Evolutionary conservation across 257 asterid genomes (phyloP).

Genomic region (Solanum chilense): DNA sequence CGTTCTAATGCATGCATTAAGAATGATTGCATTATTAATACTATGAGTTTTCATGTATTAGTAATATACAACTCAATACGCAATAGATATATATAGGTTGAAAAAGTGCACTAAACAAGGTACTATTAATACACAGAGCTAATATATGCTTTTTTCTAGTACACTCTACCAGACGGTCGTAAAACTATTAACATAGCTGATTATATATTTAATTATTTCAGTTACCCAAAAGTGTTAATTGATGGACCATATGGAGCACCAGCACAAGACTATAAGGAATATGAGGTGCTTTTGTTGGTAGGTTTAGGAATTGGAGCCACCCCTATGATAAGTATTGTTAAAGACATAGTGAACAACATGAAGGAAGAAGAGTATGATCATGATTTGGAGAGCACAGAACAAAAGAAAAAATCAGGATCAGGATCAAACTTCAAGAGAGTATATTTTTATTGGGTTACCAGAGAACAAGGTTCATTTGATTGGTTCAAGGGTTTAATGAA

Average conservation of each 20-base stretch:
- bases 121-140: too few relatives aligned
- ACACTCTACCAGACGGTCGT: too few relatives aligned
- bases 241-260: constrained; percentile 98
- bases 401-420: not conserved
- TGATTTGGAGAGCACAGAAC: constrained; percentile 8
- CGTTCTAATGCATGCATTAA: not conserved
- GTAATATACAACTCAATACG: not conserved
- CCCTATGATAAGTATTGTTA: constrained; percentile 83
- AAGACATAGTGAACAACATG: constrained; percentile 79
- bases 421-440: constrained; percentile 46
- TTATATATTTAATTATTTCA: not conserved
- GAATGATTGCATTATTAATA: too few relatives aligned
- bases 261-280: constrained; percentile 87
- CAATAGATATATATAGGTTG: not conserved
- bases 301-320: constrained; percentile 92
- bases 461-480: constrained; percentile 80
- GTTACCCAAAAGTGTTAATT: constrained; percentile 59
- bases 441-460: constrained; percentile 83
- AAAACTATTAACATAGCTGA: not conserved
- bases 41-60: not conserved
- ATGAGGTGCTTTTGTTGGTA: constrained; percentile 64
- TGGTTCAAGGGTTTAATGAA: constrained; percentile 90
- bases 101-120: not conserved
- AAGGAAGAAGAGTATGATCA: constrained; percentile 23
- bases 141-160: not conserved